Evolutionary conservation across 306 rosid genomes (phyloP), one percentile per base, ranked within the genome.

Genomic region (Erythrophleum fordii): DNA sequence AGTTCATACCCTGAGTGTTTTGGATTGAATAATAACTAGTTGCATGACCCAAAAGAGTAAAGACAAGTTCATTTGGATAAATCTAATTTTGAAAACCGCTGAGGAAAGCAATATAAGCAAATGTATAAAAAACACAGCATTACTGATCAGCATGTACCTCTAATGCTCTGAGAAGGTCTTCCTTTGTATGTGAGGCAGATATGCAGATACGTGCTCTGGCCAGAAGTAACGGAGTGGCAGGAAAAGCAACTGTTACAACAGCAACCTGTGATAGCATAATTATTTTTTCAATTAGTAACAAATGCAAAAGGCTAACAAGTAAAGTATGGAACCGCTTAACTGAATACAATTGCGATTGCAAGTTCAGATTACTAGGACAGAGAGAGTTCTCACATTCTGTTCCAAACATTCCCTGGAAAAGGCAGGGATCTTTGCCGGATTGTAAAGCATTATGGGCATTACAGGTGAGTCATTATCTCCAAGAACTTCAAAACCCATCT

Each of bases 171-270:
- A 82, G 55, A 66, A 90, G 88, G 83, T 87, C 90, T 81, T 87
- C 90, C 81, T 61, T 88, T 12, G 88, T 74, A 80, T 87, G 92
- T 0, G 92, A 87, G 5, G 94, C 92, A 8, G 94, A 90, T 79
- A 87, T 82, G 87, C 92, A 88, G n/a, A 90, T 90, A 17, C 90
- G 91, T 67, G 86, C 92, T 85, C 94, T 84, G 20, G 94, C 90
- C 86, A 88, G 78, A 44, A 90, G 86, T 58, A 90, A 82, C 1
- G 94, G 94, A 78, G 92, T 86, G 12, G 90, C 94, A 11, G 94
- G 94, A 82, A 90, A 90, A 25, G 94, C 94, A 2, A 84, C 91
- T 14, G 84, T 90, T 45, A 90, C 94, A 28, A 90, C 92, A 60
- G 89, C 94, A 45, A 90, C 90, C 92, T 90, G 81, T 69, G 55